Percentiles rank a stretch among this genome's conserved stretches.
Evolutionary conservation across 768 basidiomycete species (phyloP).

Genomic region (Termitomyces titanicus): DNA sequence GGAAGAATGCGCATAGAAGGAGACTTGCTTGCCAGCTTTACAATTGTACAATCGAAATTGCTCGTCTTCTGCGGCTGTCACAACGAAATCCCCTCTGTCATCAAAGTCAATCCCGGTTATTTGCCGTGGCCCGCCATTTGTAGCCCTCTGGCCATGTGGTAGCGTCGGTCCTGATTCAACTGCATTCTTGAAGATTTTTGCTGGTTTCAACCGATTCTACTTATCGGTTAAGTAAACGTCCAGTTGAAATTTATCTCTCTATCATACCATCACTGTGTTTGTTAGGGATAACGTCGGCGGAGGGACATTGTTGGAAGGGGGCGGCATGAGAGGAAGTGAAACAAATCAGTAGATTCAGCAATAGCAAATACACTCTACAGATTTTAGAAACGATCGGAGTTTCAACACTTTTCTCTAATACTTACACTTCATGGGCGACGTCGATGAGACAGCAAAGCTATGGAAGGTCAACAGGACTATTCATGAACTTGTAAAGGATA

Average conservation of each 20-base stretch:
- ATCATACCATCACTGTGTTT: constrained; percentile 49
- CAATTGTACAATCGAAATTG: constrained; percentile 86
- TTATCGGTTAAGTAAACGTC: constrained; percentile 6
- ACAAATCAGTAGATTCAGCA: neutral
- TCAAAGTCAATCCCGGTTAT: constrained; percentile 91
- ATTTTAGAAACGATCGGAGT: constrained; percentile 41
- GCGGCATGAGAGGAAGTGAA: constrained; percentile 29
- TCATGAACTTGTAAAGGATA: constrained; percentile 93
- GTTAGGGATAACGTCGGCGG: constrained; percentile 40
- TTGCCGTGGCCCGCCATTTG: constrained; percentile 54
- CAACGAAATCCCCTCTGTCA: constrained; percentile 79
- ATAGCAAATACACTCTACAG: no score
- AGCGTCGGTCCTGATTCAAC: constrained; percentile 59
- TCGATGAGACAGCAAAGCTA: constrained; percentile 80
- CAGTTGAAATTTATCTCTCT: constrained; percentile 8
- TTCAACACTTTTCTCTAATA: constrained; percentile 36
- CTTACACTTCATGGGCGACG: constrained; percentile 53
- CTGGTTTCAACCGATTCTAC: constrained; percentile 78
- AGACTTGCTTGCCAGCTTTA: constrained; percentile 89
- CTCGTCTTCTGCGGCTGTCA: constrained; percentile 92
- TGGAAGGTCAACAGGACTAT: constrained; percentile 97
- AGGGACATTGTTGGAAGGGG: constrained; percentile 28
- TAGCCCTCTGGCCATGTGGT: constrained; percentile 36
- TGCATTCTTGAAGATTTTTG: constrained; percentile 82
- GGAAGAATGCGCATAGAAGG: constrained; percentile 17